Evolutionary conservation across 2,329 filamentous ascomycete genomes (phyloP).

Genomic region (Monilinia aucupariae): DNA sequence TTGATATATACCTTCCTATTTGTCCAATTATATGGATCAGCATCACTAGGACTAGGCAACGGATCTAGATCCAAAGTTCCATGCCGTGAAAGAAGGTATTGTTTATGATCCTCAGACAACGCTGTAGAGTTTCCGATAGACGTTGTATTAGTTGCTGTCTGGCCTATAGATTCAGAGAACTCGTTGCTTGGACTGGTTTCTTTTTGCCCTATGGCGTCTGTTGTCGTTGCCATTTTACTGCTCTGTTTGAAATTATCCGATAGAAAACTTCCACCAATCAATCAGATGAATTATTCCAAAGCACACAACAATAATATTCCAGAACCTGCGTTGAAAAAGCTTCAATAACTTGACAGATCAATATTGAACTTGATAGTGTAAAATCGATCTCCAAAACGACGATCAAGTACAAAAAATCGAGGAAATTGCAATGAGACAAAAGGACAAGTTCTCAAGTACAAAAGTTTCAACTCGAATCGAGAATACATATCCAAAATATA

Average conservation of each 20-base stretch:
- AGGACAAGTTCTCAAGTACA: background rate
- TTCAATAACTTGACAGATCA: background rate
- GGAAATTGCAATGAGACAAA: background rate
- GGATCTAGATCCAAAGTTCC: conserved; percentile 19
- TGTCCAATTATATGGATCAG: conserved; percentile 52
- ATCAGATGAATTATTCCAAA: background rate
- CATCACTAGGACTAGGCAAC: conserved; percentile 23
- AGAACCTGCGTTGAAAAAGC: background rate
- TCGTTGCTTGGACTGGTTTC: conserved; percentile 2
- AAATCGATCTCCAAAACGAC: background rate
- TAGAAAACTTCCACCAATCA: background rate
- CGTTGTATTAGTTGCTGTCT: conserved; percentile 7
- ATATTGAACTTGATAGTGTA: background rate
- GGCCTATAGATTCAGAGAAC: background rate
- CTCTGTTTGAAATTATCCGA: background rate
- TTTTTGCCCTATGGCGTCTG: background rate
- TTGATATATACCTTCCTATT: conserved; percentile 41
- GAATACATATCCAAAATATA: background rate
- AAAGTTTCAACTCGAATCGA: background rate
- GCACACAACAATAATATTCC: background rate
- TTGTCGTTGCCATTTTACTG: background rate
- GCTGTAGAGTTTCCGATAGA: background rate
- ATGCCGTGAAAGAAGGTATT: conserved; percentile 19
- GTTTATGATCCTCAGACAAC: conserved; percentile 15
- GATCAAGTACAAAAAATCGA: background rate